These are phyloP conservation scores for Macrophomina tecta DNA, from an alignment of 2,329 filamentous ascomycete species.

Conservation along the genomic window DNA sequence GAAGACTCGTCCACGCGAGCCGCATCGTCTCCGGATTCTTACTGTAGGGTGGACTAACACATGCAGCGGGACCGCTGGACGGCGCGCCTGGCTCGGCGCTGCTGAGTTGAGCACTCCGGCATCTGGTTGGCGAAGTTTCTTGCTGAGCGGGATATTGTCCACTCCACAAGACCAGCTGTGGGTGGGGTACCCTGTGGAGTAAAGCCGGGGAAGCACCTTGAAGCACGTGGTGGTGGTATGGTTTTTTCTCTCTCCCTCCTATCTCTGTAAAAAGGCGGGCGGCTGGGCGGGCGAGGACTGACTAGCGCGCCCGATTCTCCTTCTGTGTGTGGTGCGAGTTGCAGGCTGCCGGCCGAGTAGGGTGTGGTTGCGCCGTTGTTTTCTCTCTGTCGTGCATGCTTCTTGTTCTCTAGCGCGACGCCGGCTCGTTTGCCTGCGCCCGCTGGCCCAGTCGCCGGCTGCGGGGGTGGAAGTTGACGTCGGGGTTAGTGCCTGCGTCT, in stretches of 20 bases:
- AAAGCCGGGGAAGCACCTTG: slow-evolving; percentile 12
- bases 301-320: background rate
- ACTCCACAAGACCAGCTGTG: background rate
- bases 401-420: background rate
- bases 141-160: background rate
- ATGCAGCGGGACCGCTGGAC: background rate
- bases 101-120: background rate
- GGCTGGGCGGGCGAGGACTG: background rate
- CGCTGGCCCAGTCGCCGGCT: background rate
- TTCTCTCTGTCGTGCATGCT: background rate
- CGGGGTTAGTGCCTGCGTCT: background rate
- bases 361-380: background rate
- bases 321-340: background rate
- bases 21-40: no score
- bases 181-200: background rate
- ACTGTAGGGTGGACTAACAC: no score
- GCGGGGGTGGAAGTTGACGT: background rate
- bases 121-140: background rate
- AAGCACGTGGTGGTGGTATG: background rate
- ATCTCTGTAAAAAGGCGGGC: background rate
- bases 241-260: background rate
- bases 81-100: background rate
- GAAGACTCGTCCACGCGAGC: no score
- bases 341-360: background rate
- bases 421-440: background rate